Conservation (phyloP, 768 basidiomycete genomes). For the Podaxis mareebaensis region DNA sequence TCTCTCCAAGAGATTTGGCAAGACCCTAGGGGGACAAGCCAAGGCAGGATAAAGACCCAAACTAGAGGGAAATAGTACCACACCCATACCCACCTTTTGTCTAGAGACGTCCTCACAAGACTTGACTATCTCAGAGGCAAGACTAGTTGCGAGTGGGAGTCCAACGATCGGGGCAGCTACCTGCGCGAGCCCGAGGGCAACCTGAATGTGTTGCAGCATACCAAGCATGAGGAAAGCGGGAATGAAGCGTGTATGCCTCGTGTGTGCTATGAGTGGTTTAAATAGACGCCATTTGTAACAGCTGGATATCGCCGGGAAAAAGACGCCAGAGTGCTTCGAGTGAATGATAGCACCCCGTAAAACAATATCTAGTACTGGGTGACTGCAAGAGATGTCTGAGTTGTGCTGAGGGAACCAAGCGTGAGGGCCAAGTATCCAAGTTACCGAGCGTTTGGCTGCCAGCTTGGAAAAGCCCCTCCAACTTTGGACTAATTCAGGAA, state of each 20-base stretch:
- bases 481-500: no score
- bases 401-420: no score
- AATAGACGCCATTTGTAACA: neutral
- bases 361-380: no score
- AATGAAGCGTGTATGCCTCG: neutral
- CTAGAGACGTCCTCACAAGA: conserved; percentile 47
- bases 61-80: neutral
- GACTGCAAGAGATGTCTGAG: no score
- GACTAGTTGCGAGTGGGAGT: conserved; percentile 45
- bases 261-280: neutral
- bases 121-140: conserved; percentile 43
- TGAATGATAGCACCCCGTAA: neutral
- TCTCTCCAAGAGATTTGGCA: conserved; percentile 39
- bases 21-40: conserved; percentile 34
- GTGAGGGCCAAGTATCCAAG: no score
- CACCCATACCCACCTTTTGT: conserved; percentile 44
- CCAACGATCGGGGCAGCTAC: conserved; percentile 44
- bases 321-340: neutral
- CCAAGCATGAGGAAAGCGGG: neutral
- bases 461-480: no score
- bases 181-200: conserved; percentile 33
- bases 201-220: conserved; percentile 19
- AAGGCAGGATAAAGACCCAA: neutral
- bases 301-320: neutral
- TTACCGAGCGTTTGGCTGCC: no score